Evolutionary conservation across 192 early-diverging fungal species (phyloP), one percentile per base, ranked within the genome.

Genomic region (Piromyces finnis): DNA sequence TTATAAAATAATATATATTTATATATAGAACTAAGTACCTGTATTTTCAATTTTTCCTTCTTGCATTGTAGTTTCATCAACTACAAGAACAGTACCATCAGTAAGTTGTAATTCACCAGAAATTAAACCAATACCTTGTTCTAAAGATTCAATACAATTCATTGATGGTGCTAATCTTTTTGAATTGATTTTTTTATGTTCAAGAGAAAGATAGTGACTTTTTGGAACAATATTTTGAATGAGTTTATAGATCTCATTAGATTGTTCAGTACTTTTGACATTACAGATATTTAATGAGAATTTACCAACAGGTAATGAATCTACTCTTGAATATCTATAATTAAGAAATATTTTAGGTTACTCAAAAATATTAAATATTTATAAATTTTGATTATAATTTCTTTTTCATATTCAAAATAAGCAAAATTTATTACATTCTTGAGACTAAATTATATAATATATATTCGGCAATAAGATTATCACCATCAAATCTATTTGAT

Each of bases 11-110:
- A n/a, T n/a, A n/a, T n/a, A n/a, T n/a, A 32, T 6, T 32, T 32
- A 32, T 6, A 6, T 32, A 32, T 3, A 32, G 3, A 32, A 32
- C 9, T 32, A 32, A 6, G 9, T 68, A 68, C 51, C 51, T 26
- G 51, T 68, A 68, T 68, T 68, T 6, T 68, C 51, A n/a, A 79
- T 41, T 79, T 41, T 41, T 29, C 79, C 79, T 30, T 29, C 79
- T 36, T 80, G 51, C 16, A 80, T 30, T 80, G 41, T 80, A 1
- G 79, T 80, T 29, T 80, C 79, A 36, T 80, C 79, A n/a, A 80
- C 36, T 22, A 80, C 51, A 18, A 80, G 77, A 26, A 80, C 32
- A 29, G 79, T 80, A 18, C 79, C 79, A 29, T 30, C 77, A 5
- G 79, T 28, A 29, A 80, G 36, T 36, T 80, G 79, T 30, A 80